A percentile compares a stretch with the other conserved stretches of the same genome.
phyloP scores from a whole-genome alignment of 768 basidiomycete genomes.

The Mycena maculata region DNA sequence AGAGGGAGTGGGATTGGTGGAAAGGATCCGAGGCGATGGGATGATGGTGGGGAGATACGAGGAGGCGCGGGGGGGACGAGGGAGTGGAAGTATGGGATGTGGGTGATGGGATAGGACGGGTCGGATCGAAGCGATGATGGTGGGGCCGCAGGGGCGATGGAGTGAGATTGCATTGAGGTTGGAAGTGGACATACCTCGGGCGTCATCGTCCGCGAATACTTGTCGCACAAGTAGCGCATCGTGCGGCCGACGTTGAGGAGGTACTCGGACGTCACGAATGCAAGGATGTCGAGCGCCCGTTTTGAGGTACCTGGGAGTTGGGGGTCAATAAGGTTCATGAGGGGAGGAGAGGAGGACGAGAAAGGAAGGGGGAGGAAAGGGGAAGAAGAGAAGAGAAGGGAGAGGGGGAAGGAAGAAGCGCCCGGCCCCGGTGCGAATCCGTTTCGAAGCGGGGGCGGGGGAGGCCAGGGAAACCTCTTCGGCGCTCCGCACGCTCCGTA shows the following conservation, averaged over 20 bases:
- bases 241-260: slow-evolving; percentile 88
- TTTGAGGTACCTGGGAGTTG: slow-evolving; percentile 75
- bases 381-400: too few species aligned
- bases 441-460: slow-evolving; percentile 35
- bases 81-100: too few species aligned
- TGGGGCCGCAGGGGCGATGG: too few species aligned
- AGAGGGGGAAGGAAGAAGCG: slow-evolving; percentile 42
- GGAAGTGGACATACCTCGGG: slow-evolving; percentile 86
- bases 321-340: not conserved
- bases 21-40: too few species aligned
- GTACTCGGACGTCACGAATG: slow-evolving; percentile 83
- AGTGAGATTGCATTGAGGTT: too few species aligned
- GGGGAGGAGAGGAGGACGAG: not conserved
- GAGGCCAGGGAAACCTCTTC: too few species aligned
- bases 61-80: too few species aligned
- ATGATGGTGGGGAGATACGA: too few species aligned
- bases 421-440: slow-evolving; percentile 94
- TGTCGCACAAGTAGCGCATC: slow-evolving; percentile 84
- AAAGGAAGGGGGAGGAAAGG: not conserved
- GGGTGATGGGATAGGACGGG: too few species aligned
- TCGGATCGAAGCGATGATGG: too few species aligned
- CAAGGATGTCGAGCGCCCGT: slow-evolving; percentile 79
- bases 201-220: slow-evolving; percentile 82
- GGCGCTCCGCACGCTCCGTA: too few species aligned
- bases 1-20: too few species aligned